Conservation (phyloP, 805 yeast species). For the Candida andamanensis region DNA sequence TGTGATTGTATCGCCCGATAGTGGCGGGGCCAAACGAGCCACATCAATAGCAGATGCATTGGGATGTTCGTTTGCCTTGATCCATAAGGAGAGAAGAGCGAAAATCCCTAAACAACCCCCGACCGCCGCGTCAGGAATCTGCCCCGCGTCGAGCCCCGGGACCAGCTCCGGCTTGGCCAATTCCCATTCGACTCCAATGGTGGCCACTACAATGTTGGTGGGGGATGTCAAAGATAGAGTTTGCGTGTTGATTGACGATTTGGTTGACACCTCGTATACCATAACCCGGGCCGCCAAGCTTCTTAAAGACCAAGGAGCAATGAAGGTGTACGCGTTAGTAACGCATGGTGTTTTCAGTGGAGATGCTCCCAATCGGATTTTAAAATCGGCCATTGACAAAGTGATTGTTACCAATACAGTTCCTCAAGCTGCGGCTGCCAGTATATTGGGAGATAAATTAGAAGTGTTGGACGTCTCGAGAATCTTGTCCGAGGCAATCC, state of each 20-base stretch:
- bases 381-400: slow-evolving; percentile 69
- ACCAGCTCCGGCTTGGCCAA: slow-evolving; percentile 3
- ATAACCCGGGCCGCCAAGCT: slow-evolving; percentile 88
- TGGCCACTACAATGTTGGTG: slow-evolving; percentile 89
- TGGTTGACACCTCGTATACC: slow-evolving; percentile 91
- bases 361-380: slow-evolving; percentile 74
- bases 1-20: slow-evolving; percentile 95
- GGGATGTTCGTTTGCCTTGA: slow-evolving; percentile 85
- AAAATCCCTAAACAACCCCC: slow-evolving; percentile 32
- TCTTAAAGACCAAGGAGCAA: slow-evolving; percentile 90
- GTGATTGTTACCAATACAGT: slow-evolving; percentile 86
- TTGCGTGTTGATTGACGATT: slow-evolving; percentile 89
- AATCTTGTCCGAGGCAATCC: slow-evolving; percentile 88
- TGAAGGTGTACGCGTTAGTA: slow-evolving; percentile 75
- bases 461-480: slow-evolving; percentile 85
- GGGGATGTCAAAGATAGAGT: slow-evolving; percentile 87
- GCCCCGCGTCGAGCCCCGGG: not conserved
- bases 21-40: slow-evolving; percentile 98
- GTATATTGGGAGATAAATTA: slow-evolving; percentile 45
- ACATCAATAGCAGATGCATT: slow-evolving; percentile 88
- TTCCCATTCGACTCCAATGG: slow-evolving; percentile 24
- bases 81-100: slow-evolving; percentile 85
- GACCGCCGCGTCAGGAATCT: slow-evolving; percentile 6
- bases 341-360: slow-evolving; percentile 95
- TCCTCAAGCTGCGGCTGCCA: slow-evolving; percentile 65